These are phyloP conservation scores for Angomonas deanei DNA, from an alignment of 208 protist species.

Conservation along the genomic window DNA sequence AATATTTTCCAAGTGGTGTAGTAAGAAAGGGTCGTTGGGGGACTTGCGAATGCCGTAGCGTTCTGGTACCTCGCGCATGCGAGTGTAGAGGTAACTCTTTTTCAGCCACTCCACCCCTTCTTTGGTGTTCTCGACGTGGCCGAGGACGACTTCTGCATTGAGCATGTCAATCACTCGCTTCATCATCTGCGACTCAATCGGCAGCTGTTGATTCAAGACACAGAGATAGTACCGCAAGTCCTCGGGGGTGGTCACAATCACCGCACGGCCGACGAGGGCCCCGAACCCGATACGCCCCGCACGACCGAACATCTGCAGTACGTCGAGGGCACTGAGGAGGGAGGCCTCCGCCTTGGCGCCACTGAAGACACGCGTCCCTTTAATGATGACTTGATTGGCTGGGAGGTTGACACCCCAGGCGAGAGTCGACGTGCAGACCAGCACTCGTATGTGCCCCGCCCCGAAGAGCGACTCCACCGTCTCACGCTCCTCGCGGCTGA, in stretches of 20 bases:
- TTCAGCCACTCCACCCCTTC: constrained; percentile 98
- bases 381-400: constrained; percentile 99
- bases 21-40: constrained; percentile 76
- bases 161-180: constrained; percentile 95
- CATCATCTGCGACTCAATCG: constrained; percentile 99
- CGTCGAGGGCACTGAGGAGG: constrained; percentile 96
- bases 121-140: constrained; percentile 90
- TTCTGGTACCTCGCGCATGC: constrained; percentile 94
- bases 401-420: constrained; percentile 99
- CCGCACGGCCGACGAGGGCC: constrained; percentile 90
- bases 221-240: constrained; percentile 98
- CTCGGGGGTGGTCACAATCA: constrained; percentile 95
- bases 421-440: constrained; percentile 99
- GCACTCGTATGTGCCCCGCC: constrained; percentile 93
- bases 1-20: constrained; percentile 90
- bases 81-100: constrained; percentile 98
- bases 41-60: constrained; percentile 92
- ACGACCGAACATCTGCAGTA: constrained; percentile 99
- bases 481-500: constrained; percentile 92
- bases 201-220: constrained; percentile 98
- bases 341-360: constrained; percentile 94
- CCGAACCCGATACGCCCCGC: constrained; percentile 97
- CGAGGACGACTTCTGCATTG: constrained; percentile 98
- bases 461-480: constrained; percentile 98
- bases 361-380: constrained; percentile 99